Percentiles rank a stretch among this genome's conserved stretches.
These are phyloP conservation scores for Aschersonia sp. DNA, from an alignment of 2,329 filamentous ascomycete species.

Conservation along the genomic window DNA sequence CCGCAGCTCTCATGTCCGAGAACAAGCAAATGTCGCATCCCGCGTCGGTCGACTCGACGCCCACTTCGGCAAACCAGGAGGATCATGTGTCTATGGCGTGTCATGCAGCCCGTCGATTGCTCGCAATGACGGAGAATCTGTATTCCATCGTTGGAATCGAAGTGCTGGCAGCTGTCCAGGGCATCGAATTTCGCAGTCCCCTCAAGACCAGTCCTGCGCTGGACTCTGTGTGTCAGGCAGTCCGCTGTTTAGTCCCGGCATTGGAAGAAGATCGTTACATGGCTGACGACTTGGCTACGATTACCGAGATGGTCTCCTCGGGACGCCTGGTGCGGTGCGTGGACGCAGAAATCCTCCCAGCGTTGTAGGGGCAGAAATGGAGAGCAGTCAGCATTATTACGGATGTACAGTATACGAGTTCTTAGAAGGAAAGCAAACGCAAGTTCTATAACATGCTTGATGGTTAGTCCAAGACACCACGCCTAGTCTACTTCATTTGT, in stretches of 20 bases:
- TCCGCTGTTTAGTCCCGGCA: neutral
- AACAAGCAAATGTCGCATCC: conserved; percentile 2
- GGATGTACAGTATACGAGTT: neutral
- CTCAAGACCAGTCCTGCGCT: neutral
- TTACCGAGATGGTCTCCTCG: neutral
- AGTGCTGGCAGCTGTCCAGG: neutral
- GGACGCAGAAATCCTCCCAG: neutral
- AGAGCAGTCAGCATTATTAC: neutral
- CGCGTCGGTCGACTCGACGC: neutral
- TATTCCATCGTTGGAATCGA: neutral
- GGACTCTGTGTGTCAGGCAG: neutral
- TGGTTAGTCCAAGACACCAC: too few species aligned
- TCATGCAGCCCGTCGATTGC: neutral
- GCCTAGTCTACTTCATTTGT: too few species aligned
- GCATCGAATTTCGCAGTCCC: neutral
- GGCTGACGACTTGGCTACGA: neutral
- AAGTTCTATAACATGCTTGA: too few species aligned
- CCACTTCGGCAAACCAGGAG: neutral
- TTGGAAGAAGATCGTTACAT: neutral
- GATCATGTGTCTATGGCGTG: conserved; percentile 1
- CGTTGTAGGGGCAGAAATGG: neutral
- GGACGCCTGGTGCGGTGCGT: neutral
- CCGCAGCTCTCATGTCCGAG: neutral
- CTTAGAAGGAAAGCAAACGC: too few species aligned
- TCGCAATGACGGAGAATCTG: neutral